Evolutionary conservation across 2,329 filamentous ascomycete genomes (phyloP), one percentile per base, ranked within the genome.

Genomic region (Tolypocladium endophyticum): DNA sequence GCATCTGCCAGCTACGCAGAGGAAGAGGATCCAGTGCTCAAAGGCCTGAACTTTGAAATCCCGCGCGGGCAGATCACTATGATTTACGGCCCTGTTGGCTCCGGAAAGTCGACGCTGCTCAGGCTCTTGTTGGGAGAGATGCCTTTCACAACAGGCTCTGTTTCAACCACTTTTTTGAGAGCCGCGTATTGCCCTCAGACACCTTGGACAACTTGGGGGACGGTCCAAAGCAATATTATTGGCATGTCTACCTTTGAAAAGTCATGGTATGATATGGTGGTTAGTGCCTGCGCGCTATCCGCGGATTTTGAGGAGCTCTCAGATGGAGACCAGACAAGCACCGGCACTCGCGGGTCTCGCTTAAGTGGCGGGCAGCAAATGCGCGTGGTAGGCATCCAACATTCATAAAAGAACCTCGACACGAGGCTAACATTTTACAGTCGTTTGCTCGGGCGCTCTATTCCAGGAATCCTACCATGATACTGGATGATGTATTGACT

Each of bases 401-500:
- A n/a, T 16, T 7, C 2, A n/a, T 3, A 9, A 16, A 23, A 25
- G 3, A 28, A 12, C 16, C 5, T 6, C 28, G 11, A 52, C 9
- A 1, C 2, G 47, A 52, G n/a, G 30, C 50, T 54, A 23, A 54
- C 20, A 23, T 8, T 23, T 6, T 16, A 16, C 23, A 64, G 66
- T 62, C 66, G 7, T 60, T 70, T 3, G 68, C 68, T 5, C 64
- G 68, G 11, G 67, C 68, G 5, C 52, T 69, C 0, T 70, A 66
- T 41, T 67, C 64, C 0, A 58, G 63, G n/a, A 63, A 63, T 16
- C 39, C 60, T 2, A 60, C 72, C 9, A 58, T 72, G 2, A 61
- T 74, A 8, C 61, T 73, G 1, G 72, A 74, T 36, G 72, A 73
- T 39, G 67, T 71, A 7, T 64, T 73, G 20, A 72, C 69, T 1